Percentiles rank a stretch among this genome's conserved stretches.
Evolutionary conservation across 768 basidiomycete species (phyloP).

Genomic region (Hirschioporus abietinus): DNA sequence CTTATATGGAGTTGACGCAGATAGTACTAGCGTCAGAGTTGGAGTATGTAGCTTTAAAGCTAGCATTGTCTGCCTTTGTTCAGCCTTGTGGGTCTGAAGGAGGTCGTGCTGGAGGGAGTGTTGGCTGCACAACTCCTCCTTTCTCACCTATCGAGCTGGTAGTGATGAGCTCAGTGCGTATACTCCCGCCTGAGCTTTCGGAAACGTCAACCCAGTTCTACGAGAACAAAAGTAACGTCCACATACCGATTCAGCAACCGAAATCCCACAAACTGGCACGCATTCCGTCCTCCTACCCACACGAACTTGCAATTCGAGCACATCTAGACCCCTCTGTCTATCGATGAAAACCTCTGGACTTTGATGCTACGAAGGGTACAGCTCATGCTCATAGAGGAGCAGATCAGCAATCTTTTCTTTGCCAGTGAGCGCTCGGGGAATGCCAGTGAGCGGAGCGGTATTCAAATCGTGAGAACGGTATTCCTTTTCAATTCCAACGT

Average conservation of each 20-base stretch:
- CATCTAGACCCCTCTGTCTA: conserved; percentile 80
- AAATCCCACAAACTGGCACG: conserved; percentile 88
- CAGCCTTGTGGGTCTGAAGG: no score
- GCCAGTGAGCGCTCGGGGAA: conserved; percentile 70
- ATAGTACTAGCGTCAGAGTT: no score
- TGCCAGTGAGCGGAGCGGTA: no score
- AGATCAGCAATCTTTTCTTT: conserved; percentile 89
- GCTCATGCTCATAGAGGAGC: conserved; percentile 39
- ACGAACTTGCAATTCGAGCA: conserved; percentile 36
- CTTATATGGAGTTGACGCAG: no score
- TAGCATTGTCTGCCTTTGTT: no score
- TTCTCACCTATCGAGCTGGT: neutral
- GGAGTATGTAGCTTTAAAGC: no score
- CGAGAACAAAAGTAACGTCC: conserved; percentile 63
- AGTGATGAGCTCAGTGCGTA: conserved; percentile 44
- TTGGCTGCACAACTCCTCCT: no score
- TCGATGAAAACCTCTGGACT: conserved; percentile 60
- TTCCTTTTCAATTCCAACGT: no score
- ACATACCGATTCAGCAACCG: conserved; percentile 91
- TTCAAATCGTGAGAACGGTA: no score
- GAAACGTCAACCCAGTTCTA: conserved; percentile 57
- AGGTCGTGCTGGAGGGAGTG: no score
- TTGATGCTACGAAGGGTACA: neutral
- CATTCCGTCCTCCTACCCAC: conserved; percentile 62
- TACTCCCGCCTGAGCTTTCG: conserved; percentile 83